Percentiles rank a stretch among this genome's conserved stretches.
phyloP scores from a whole-genome alignment of 768 basidiomycete species.

The Saitozyma sp. region DNA sequence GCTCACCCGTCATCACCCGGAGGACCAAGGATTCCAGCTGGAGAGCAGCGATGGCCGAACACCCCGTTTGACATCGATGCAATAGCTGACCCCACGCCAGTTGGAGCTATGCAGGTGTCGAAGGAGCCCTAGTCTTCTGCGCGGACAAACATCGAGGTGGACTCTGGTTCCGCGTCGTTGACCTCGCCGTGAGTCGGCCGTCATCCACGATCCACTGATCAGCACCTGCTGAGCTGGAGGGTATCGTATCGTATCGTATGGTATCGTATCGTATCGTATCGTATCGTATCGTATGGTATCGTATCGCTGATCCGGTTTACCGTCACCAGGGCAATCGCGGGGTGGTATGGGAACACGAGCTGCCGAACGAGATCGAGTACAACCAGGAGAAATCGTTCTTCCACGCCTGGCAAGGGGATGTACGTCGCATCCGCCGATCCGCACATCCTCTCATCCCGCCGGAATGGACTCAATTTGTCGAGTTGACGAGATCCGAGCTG shows the following conservation, averaged over 20 bases:
- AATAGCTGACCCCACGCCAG: slow-evolving; percentile 39
- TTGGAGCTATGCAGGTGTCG: slow-evolving; percentile 85
- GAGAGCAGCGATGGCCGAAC: too few relatives aligned
- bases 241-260: neutral
- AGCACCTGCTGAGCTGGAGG: neutral
- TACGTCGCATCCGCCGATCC: slow-evolving; percentile 55
- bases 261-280: neutral
- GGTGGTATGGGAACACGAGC: slow-evolving; percentile 88
- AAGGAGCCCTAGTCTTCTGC: slow-evolving; percentile 78
- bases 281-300: neutral
- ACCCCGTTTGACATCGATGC: too few relatives aligned
- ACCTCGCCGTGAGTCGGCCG: slow-evolving; percentile 57
- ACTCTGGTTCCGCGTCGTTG: slow-evolving; percentile 74
- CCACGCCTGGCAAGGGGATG: slow-evolving; percentile 88
- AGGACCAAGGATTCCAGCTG: slow-evolving; percentile 25
- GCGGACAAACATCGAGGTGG: slow-evolving; percentile 63
- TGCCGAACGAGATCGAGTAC: slow-evolving; percentile 79
- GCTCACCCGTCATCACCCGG: too few relatives aligned
- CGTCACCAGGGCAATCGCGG: slow-evolving; percentile 68
- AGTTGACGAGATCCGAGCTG: too few relatives aligned
- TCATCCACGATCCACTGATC: neutral
- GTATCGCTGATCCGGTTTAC: slow-evolving; percentile 4
- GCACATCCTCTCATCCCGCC: slow-evolving; percentile 10
- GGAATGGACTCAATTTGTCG: too few relatives aligned
- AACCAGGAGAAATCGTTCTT: slow-evolving; percentile 84